A percentile compares a stretch with the other conserved stretches of the same genome.
These are phyloP conservation scores for Entoloma clypeatum DNA, from an alignment of 1,284 basidiomycete genomes.

Conservation along the genomic window DNA sequence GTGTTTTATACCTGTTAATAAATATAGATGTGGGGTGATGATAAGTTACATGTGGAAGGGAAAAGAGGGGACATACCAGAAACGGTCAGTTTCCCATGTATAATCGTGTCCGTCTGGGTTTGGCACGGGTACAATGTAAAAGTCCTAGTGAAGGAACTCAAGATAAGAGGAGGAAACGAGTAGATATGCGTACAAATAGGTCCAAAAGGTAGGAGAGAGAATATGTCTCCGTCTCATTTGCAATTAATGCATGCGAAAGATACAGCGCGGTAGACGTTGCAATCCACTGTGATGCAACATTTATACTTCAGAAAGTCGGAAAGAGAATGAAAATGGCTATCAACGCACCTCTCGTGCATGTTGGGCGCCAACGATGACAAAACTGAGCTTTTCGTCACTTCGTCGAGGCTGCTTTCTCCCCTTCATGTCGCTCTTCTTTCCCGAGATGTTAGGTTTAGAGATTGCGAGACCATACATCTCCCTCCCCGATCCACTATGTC, in stretches of 20 bases:
- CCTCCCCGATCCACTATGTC: slow-evolving; percentile 50
- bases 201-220: slow-evolving; percentile 36
- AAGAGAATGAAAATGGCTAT: slow-evolving; percentile 1
- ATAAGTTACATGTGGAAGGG: neutral
- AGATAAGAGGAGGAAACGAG: neutral
- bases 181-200: slow-evolving; percentile 11
- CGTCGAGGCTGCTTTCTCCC: slow-evolving; percentile 15
- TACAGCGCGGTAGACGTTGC: slow-evolving; percentile 74
- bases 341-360: slow-evolving; percentile 74
- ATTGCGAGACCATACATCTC: slow-evolving; percentile 53
- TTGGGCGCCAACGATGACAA: slow-evolving; percentile 74
- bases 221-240: slow-evolving; percentile 43
- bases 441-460: slow-evolving; percentile 24
- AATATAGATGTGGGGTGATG: neutral
- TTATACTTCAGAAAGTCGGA: slow-evolving; percentile 10
- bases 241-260: slow-evolving; percentile 65
- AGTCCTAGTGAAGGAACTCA: slow-evolving; percentile 39
- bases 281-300: slow-evolving; percentile 71
- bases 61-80: slow-evolving; percentile 50
- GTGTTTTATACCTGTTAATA: slow-evolving; percentile 65
- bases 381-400: slow-evolving; percentile 41
- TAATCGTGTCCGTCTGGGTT: slow-evolving; percentile 86
- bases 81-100: slow-evolving; percentile 63
- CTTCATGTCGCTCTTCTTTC: slow-evolving; percentile 23
- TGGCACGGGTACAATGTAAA: slow-evolving; percentile 75